These are phyloP conservation scores for Suhomyces sp. DNA, from an alignment of 805 yeast genomes.

Conservation along the genomic window DNA sequence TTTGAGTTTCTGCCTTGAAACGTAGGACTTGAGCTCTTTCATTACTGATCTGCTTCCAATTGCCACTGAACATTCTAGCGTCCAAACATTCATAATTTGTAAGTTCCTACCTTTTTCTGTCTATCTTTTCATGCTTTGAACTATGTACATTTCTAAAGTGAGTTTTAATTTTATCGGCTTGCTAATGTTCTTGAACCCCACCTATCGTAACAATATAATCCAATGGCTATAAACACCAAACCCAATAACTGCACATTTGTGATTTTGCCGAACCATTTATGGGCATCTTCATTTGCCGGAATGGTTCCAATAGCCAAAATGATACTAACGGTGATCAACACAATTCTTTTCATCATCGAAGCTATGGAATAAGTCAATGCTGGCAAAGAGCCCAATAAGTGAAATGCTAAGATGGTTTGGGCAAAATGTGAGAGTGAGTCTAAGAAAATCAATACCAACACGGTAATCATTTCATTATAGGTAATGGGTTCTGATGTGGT, in stretches of 20 bases:
- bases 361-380: slow-evolving; percentile 87
- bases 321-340: slow-evolving; percentile 76
- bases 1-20: slow-evolving; percentile 7
- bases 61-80: slow-evolving; percentile 43
- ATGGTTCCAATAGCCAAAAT: slow-evolving; percentile 42
- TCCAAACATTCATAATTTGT: slow-evolving; percentile 34
- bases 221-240: slow-evolving; percentile 49
- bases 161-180: too few species aligned
- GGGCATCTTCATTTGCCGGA: slow-evolving; percentile 9
- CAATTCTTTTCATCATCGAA: slow-evolving; percentile 83
- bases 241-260: slow-evolving; percentile 50
- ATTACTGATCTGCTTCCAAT: slow-evolving; percentile 13
- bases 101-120: too few species aligned
- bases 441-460: slow-evolving; percentile 51
- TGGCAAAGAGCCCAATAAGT: slow-evolving; percentile 74
- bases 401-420: slow-evolving; percentile 80
- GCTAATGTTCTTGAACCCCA: slow-evolving; percentile 44
- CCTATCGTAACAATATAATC: slow-evolving; percentile 62
- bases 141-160: too few species aligned
- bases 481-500: slow-evolving; percentile 20
- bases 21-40: slow-evolving; percentile 7
- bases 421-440: slow-evolving; percentile 77
- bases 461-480: slow-evolving; percentile 20
- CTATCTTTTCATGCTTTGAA: too few species aligned
- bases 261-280: slow-evolving; percentile 34